Conservation (phyloP, 192 early-diverging fungal genomes). For the Dimargaris verticillata region DNA sequence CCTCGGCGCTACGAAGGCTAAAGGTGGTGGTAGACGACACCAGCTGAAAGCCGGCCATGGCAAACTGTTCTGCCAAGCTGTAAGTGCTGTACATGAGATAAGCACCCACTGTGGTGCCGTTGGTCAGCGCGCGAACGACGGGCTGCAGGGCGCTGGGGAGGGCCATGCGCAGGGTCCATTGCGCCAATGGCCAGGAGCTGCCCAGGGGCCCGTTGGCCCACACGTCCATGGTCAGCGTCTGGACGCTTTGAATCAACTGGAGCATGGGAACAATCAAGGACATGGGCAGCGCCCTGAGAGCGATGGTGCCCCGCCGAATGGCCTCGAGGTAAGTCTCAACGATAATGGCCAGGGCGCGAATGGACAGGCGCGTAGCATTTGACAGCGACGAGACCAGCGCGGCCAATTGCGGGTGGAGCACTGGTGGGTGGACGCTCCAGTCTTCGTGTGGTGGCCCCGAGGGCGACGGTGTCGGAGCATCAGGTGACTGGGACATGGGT, state of each 20-base stretch:
- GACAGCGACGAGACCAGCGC: constrained; percentile 40
- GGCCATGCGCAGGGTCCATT: neutral
- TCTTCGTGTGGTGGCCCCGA: no score
- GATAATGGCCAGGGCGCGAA: constrained; percentile 37
- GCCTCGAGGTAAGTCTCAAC: constrained; percentile 43
- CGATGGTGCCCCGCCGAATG: constrained; percentile 38
- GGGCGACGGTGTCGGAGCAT: no score
- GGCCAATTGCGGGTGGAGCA: constrained; percentile 40
- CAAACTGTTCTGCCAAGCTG: constrained; percentile 57
- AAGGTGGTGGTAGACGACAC: constrained; percentile 58
- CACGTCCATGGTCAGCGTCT: constrained; percentile 14
- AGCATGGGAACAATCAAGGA: constrained; percentile 30
- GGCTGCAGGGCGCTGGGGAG: neutral
- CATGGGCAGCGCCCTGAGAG: constrained; percentile 31
- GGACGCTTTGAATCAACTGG: constrained; percentile 24
- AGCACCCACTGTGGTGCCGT: constrained; percentile 42
- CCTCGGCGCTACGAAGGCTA: constrained; percentile 56
- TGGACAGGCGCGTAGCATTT: constrained; percentile 37
- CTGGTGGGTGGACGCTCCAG: constrained; percentile 14
- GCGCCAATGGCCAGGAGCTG: constrained; percentile 6
- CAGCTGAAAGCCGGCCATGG: constrained; percentile 60
- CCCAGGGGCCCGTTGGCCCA: constrained; percentile 13
- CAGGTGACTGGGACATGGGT: no score
- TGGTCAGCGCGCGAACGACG: constrained; percentile 36
- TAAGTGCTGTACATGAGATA: constrained; percentile 50